Percentiles rank a stretch among this genome's conserved stretches.
Evolutionary conservation across 2,329 filamentous ascomycete genomes (phyloP).

Genomic region (Ciborinia camelliae): DNA sequence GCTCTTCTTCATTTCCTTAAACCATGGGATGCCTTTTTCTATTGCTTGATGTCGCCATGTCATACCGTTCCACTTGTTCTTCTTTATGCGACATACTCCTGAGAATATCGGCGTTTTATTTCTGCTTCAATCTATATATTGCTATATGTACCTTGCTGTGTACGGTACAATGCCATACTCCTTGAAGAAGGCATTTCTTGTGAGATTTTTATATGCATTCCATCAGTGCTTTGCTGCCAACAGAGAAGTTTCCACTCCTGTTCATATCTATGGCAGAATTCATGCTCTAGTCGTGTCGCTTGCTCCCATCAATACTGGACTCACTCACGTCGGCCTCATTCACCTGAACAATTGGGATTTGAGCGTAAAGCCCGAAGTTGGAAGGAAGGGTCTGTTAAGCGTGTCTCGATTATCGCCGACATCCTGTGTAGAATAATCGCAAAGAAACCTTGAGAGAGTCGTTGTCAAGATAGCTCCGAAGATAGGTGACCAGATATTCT

Average conservation of each 20-base stretch:
- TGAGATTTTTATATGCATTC: neutral
- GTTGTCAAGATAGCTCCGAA: neutral
- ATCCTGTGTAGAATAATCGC: neutral
- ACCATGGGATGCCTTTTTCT: neutral
- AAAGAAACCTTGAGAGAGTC: neutral
- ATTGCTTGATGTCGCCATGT: neutral
- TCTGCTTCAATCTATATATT: neutral
- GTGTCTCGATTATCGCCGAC: neutral
- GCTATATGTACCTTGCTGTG: constrained; percentile 1
- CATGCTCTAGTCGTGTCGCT: neutral
- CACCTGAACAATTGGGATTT: neutral
- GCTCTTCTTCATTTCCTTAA: neutral
- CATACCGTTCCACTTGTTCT: neutral
- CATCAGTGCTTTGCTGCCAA: neutral
- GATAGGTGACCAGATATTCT: neutral
- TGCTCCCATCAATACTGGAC: neutral
- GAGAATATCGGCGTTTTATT: neutral
- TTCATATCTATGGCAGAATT: neutral
- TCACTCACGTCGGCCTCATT: neutral
- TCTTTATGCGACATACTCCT: neutral
- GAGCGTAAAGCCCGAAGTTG: neutral
- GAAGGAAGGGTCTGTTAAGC: neutral
- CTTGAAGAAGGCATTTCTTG: neutral
- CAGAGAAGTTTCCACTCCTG: neutral
- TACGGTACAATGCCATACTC: neutral